Percentiles rank a stretch among this genome's conserved stretches.
Conservation (phyloP, 495 filamentous ascomycete species). For the Penicillium malachiteum region DNA sequence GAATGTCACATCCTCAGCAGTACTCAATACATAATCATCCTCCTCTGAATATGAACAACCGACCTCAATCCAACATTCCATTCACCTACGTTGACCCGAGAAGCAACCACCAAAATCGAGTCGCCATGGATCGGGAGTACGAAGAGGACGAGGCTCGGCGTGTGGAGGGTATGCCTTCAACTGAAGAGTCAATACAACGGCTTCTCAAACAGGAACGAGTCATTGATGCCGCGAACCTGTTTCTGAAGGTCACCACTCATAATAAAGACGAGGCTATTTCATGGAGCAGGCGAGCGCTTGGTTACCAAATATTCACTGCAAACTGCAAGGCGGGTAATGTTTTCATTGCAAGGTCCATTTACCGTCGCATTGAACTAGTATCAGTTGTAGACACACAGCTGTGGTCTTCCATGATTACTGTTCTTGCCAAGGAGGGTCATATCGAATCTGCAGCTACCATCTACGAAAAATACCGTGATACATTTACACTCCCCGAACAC, state of each 20-base stretch:
- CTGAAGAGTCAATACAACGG: conserved; percentile 14
- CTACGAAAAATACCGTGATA: conserved; percentile 31
- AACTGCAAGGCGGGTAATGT: conserved; percentile 44
- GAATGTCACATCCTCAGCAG: too few relatives aligned
- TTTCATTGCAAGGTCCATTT: conserved; percentile 40
- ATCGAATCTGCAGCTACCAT: conserved; percentile 40
- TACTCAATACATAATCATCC: too few relatives aligned
- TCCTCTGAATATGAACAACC: background rate
- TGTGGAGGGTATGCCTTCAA: conserved; percentile 3
- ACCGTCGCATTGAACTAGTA: conserved; percentile 37
- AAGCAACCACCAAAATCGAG: conserved; percentile 2
- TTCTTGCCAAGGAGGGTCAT: conserved; percentile 39
- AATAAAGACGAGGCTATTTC: conserved; percentile 22
- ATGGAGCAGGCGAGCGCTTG: conserved; percentile 30
- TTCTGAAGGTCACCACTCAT: conserved; percentile 28
- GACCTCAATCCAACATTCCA: background rate
- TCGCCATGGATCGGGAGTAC: conserved; percentile 15
- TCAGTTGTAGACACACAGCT: conserved; percentile 32
- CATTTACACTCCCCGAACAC: conserved; percentile 27
- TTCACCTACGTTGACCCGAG: background rate
- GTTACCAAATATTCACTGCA: conserved; percentile 29
- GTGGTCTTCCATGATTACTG: conserved; percentile 42
- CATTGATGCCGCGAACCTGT: conserved; percentile 43
- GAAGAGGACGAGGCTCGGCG: conserved; percentile 7
- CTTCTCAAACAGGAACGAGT: conserved; percentile 22